Base-by-base conservation (phyloP, 495 filamentous ascomycete genomes). In the Sporormia fimetaria region DNA sequence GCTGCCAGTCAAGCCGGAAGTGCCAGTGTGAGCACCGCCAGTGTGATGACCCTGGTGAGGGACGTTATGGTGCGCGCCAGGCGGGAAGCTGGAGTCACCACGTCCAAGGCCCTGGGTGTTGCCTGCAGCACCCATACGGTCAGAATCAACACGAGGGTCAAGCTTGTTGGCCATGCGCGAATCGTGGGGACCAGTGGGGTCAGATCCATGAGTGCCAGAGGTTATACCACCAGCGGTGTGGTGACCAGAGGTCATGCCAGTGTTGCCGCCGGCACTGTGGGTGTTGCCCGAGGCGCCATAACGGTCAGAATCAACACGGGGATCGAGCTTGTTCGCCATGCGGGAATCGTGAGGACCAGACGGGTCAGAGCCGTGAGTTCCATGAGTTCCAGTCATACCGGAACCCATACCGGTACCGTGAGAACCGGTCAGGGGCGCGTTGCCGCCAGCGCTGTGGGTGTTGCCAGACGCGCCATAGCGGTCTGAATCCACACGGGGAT, bases 301-400 rank as follows among this genome's bases (percentile, higher is more conserved):
- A 30, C 53, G 55, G 42, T 69, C 66, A 47, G 61, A 65, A 51
- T 69, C 64, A 29, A 67, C 49, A 49, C 63, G 59, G 14, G 65
- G 63, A 49, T 67, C 67, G 20, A 59, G 59, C 14, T 64, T 64
- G 53, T 71, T 68, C 15, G 51, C 61, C 9, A 57, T 27, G 5
- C 64, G 60, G 34, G 60, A 59, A 14, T 37, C 33, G 53, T 70
- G 60, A n/a, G 65, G 56, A 21, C 61, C 67, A 32, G 18, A 7
- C 7, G 25, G 7, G 25, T 7, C 12, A 5, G 14, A 6, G 3
- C 4, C 16, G 28, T 30, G n/a, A 30, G 28, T 30, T 11, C 28
- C 12, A 11, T 30, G 4, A 11, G 11, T 6, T 16, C 32, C n/a
- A 3, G 5, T 11, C 12, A 4, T 4, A 35, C n/a, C 26, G 38